Evolutionary conservation across 257 asterid species (phyloP).

Genomic region (Jacaranda copaia): DNA sequence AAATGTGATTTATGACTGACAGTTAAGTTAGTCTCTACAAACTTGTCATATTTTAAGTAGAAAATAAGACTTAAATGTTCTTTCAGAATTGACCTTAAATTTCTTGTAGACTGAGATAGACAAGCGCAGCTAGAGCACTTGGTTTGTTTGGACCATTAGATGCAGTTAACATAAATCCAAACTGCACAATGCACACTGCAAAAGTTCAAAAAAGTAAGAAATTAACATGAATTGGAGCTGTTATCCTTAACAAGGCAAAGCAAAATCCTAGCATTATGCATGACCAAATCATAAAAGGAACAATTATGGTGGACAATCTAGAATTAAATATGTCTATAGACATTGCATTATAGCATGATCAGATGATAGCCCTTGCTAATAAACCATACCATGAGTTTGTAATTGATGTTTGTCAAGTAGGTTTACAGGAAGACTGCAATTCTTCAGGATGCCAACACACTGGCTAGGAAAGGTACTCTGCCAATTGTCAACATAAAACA

Average conservation of each 20-base stretch:
- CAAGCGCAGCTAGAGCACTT: constrained; percentile 71
- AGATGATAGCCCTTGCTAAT: neutral
- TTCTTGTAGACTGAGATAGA: constrained; percentile 88
- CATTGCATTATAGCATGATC: too few species aligned
- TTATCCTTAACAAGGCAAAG: constrained; percentile 15
- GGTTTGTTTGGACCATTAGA: constrained; percentile 50
- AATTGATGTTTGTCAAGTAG: too few species aligned
- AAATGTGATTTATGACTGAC: neutral
- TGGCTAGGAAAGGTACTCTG: too few species aligned
- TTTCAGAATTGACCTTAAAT: constrained; percentile 81
- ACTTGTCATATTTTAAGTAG: constrained; percentile 22
- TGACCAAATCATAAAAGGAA: constrained; percentile 20
- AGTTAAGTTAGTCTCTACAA: neutral
- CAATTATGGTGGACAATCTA: neutral
- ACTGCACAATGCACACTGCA: constrained; percentile 84
- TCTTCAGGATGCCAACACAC: too few species aligned
- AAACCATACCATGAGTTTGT: neutral
- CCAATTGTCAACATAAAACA: too few species aligned
- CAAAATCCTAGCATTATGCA: constrained; percentile 27
- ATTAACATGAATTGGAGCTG: constrained; percentile 27
- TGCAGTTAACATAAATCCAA: constrained; percentile 84
- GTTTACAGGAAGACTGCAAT: too few species aligned
- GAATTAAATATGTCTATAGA: too few species aligned
- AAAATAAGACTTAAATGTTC: constrained; percentile 68
- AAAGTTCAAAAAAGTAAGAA: constrained; percentile 25